These are phyloP conservation scores for Trypanosoma rangeli DNA, from an alignment of 208 protist species.

Conservation along the genomic window DNA sequence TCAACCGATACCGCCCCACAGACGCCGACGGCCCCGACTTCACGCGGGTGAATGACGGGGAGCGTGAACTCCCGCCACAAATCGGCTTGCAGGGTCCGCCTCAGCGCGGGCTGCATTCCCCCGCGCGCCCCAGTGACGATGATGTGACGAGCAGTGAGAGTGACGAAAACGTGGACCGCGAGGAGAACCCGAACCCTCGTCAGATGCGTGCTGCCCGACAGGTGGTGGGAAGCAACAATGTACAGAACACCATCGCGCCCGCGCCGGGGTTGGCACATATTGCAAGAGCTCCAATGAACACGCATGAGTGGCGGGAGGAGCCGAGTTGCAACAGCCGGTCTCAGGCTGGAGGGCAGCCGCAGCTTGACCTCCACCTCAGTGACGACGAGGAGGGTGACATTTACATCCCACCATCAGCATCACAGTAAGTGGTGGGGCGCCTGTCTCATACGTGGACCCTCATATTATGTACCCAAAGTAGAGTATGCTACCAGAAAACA, in stretches of 20 bases:
- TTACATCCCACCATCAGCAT: constrained; percentile 21
- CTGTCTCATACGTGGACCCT: not conserved
- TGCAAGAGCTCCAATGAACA: not conserved
- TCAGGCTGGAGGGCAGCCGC: not conserved
- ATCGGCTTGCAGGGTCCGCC: no score
- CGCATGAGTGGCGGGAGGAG: not conserved
- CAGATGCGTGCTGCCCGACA: not conserved
- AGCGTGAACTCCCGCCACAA: no score
- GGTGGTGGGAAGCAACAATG: not conserved
- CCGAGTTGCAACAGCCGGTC: not conserved
- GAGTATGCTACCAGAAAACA: no score
- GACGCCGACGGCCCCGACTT: not conserved
- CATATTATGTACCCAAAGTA: no score
- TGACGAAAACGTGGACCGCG: constrained; percentile 11
- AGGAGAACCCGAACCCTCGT: not conserved
- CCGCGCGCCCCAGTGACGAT: not conserved
- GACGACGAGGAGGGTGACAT: constrained; percentile 20
- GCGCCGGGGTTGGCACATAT: not conserved
- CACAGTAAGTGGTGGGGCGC: not conserved
- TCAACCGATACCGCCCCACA: constrained; percentile 11
- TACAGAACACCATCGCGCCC: not conserved
- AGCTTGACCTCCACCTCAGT: not conserved
- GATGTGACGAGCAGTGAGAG: constrained; percentile 19
- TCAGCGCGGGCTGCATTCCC: not conserved
- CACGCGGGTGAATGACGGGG: not conserved